phyloP scores from a whole-genome alignment of 345 rosid species.

The Linum usitatissimum region DNA sequence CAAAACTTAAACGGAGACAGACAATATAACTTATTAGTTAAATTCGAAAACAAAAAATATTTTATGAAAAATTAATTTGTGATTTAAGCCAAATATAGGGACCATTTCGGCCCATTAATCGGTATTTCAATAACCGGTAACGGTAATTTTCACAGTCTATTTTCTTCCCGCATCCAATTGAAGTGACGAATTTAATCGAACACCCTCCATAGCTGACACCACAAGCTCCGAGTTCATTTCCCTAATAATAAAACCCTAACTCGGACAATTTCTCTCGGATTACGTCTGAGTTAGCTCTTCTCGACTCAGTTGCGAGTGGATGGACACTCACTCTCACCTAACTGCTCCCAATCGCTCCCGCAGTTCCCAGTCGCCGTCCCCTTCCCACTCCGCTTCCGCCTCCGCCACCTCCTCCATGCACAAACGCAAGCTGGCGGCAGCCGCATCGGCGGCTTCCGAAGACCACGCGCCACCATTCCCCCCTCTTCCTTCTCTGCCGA shows the following conservation, averaged over 20 bases:
- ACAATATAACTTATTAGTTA: no score
- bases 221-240: background rate
- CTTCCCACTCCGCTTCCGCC: slow-evolving; percentile 96
- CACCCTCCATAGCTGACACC: background rate
- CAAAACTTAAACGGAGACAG: no score
- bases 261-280: background rate
- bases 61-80: no score
- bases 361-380: slow-evolving; percentile 80
- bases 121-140: no score
- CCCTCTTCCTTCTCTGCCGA: slow-evolving; percentile 91
- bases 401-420: slow-evolving; percentile 88
- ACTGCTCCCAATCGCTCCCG: slow-evolving; percentile 80
- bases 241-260: slow-evolving; percentile 10
- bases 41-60: no score
- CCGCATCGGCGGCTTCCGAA: slow-evolving; percentile 47
- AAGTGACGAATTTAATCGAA: background rate
- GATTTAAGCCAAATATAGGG: no score
- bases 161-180: background rate
- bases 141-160: background rate
- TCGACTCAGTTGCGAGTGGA: background rate
- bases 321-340: slow-evolving; percentile 56
- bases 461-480: slow-evolving; percentile 77
- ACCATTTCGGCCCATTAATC: no score
- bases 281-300: no score
- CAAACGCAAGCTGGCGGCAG: slow-evolving; percentile 78